Evolutionary conservation across 148 eudicot genomes (phyloP).

Genomic region (Fagopyrum tataricum): DNA sequence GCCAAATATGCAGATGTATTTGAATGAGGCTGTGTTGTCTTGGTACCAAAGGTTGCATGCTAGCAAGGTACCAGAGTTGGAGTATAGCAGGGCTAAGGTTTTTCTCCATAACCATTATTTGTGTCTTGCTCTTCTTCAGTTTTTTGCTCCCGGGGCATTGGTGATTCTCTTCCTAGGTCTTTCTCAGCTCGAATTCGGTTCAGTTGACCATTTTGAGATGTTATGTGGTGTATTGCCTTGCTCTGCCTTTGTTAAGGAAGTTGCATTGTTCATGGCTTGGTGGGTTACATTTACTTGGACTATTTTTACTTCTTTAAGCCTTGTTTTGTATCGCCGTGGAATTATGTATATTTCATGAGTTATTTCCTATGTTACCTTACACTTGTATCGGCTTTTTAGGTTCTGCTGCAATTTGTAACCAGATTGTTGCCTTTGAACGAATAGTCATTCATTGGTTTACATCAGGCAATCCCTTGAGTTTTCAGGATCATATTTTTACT

Average conservation of each 20-base stretch:
- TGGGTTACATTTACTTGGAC: conserved; percentile 79
- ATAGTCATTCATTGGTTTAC: neutral
- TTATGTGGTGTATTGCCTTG: conserved; percentile 42
- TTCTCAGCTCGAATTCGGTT: conserved; percentile 45
- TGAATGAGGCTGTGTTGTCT: conserved; percentile 83
- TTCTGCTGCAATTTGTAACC: neutral
- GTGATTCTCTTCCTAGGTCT: conserved; percentile 67
- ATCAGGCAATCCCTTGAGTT: neutral
- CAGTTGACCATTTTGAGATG: conserved; percentile 33
- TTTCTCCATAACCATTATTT: conserved; percentile 83
- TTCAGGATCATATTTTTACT: neutral
- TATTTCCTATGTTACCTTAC: conserved; percentile 6
- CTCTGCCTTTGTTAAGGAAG: conserved; percentile 51
- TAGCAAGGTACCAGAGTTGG: conserved; percentile 86
- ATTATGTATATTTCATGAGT: conserved; percentile 64
- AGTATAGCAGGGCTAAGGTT: conserved; percentile 89
- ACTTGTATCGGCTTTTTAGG: conserved; percentile 5
- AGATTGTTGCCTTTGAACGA: conserved; percentile 3
- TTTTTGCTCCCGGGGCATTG: conserved; percentile 58
- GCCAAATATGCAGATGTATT: conserved; percentile 63
- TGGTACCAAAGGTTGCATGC: conserved; percentile 96
- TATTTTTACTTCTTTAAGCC: conserved; percentile 43
- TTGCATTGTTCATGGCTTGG: conserved; percentile 77
- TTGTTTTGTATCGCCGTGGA: conserved; percentile 75
- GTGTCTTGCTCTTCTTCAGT: conserved; percentile 65